These are phyloP conservation scores for Cytospora leucostoma DNA, from an alignment of 2,329 filamentous ascomycete genomes.

Conservation along the genomic window DNA sequence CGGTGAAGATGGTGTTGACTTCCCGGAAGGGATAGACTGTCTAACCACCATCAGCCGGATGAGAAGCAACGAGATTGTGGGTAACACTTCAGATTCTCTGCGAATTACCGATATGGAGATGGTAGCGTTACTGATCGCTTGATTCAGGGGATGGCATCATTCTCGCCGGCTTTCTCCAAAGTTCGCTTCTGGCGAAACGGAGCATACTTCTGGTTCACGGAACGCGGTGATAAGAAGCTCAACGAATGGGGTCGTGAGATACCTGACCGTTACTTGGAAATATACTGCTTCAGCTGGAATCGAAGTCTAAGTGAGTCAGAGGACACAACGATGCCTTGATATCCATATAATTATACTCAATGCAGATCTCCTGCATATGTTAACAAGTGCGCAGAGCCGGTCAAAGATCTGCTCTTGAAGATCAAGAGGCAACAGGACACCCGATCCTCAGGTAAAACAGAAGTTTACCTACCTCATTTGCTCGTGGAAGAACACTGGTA, in stretches of 20 bases:
- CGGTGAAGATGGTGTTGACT: background rate
- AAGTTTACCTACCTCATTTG: constrained; percentile 11
- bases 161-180: constrained; percentile 11
- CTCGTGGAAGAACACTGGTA: background rate
- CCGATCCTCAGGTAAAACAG: constrained; percentile 15
- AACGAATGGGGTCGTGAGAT: constrained; percentile 28
- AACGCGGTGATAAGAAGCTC: constrained; percentile 24
- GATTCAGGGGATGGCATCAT: background rate
- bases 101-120: background rate
- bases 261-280: constrained; percentile 34
- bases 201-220: constrained; percentile 21
- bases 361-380: background rate
- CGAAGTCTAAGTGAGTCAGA: constrained; percentile 16
- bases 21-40: constrained; percentile 7
- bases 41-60: constrained; percentile 16
- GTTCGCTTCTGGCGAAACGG: constrained; percentile 20
- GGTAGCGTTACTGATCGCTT: background rate
- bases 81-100: background rate
- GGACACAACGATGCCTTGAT: background rate
- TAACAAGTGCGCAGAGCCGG: background rate
- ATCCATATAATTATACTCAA: background rate
- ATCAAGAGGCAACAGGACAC: constrained; percentile 21
- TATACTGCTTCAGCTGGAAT: constrained; percentile 27
- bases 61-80: constrained; percentile 21
- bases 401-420: constrained; percentile 20